Percentiles rank a stretch among this genome's conserved stretches.
Conservation (phyloP, 2,329 filamentous ascomycete genomes). For the Cytospora chrysosperma region DNA sequence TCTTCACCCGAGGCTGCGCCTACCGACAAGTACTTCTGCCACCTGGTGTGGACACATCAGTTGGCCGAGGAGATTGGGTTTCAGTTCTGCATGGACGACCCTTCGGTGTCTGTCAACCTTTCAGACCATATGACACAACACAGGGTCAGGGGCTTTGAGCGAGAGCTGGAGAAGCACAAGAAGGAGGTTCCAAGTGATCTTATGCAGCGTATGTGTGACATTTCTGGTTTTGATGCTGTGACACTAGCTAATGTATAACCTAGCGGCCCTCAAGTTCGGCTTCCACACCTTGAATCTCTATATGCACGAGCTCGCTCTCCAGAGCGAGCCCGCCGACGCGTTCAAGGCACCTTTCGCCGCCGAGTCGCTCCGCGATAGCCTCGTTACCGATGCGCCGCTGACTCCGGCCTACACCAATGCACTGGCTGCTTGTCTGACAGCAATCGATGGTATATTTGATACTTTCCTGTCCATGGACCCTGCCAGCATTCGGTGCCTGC, state of each 20-base stretch:
- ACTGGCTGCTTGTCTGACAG: constrained; percentile 63
- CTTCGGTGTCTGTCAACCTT: constrained; percentile 52
- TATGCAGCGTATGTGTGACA: constrained; percentile 52
- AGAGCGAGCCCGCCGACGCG: constrained; percentile 60
- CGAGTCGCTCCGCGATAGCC: constrained; percentile 44
- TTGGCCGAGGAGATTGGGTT: constrained; percentile 67
- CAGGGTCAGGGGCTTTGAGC: constrained; percentile 63
- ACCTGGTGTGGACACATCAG: constrained; percentile 58
- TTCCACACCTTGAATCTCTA: constrained; percentile 68
- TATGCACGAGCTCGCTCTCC: constrained; percentile 73
- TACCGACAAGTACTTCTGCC: constrained; percentile 57
- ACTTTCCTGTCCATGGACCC: constrained; percentile 63
- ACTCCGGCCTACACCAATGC: constrained; percentile 65
- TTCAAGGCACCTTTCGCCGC: constrained; percentile 48
- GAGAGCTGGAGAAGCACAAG: constrained; percentile 61
- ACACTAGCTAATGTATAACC: constrained; percentile 23
- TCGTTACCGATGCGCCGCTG: constrained; percentile 39
- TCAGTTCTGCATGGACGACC: constrained; percentile 68
- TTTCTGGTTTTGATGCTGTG: not conserved
- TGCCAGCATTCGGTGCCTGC: constrained; percentile 59
- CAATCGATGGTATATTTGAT: constrained; percentile 66
- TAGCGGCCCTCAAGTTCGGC: constrained; percentile 62
- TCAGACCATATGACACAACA: constrained; percentile 64
- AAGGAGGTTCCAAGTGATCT: constrained; percentile 51
- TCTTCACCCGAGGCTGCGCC: constrained; percentile 54